These are phyloP conservation scores for Psidium friedrichsthalianum DNA, from an alignment of 345 rosid genomes.

Conservation along the genomic window DNA sequence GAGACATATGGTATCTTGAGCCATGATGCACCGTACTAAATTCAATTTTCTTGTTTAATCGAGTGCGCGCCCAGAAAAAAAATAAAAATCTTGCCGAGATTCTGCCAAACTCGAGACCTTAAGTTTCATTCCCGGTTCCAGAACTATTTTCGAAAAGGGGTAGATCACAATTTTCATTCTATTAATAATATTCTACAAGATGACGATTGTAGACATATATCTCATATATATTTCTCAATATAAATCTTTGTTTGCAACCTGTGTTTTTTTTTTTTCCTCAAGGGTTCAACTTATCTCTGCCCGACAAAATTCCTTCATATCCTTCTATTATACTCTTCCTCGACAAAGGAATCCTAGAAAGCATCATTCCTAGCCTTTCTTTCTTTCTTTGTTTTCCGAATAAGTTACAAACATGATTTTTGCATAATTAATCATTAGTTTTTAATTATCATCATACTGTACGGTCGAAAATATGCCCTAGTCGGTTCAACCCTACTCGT, in stretches of 20 bases:
- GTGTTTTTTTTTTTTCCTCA: not conserved
- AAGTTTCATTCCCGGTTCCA: not conserved
- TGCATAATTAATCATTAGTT: not conserved
- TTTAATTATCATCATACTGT: not conserved
- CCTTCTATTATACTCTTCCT: not conserved
- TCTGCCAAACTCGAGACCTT: not conserved
- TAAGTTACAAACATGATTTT: not conserved
- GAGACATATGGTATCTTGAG: not conserved
- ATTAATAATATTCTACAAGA: not conserved
- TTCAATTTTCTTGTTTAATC: not conserved
- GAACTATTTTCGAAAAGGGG: not conserved
- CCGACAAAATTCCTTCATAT: not conserved
- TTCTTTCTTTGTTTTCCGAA: not conserved
- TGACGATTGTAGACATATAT: not conserved
- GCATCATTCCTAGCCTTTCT: not conserved
- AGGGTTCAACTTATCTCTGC: not conserved
- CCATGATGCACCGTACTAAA: not conserved
- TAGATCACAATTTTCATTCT: not conserved
- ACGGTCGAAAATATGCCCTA: not conserved
- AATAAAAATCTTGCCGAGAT: not conserved
- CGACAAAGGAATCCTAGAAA: not conserved
- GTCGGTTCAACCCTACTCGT: not conserved
- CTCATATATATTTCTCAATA: not conserved
- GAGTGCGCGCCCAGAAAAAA: not conserved
- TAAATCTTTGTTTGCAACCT: not conserved